These are phyloP conservation scores for Phytophthora chlamydospora DNA, from an alignment of 352 stramenopile species.

Conservation along the genomic window DNA sequence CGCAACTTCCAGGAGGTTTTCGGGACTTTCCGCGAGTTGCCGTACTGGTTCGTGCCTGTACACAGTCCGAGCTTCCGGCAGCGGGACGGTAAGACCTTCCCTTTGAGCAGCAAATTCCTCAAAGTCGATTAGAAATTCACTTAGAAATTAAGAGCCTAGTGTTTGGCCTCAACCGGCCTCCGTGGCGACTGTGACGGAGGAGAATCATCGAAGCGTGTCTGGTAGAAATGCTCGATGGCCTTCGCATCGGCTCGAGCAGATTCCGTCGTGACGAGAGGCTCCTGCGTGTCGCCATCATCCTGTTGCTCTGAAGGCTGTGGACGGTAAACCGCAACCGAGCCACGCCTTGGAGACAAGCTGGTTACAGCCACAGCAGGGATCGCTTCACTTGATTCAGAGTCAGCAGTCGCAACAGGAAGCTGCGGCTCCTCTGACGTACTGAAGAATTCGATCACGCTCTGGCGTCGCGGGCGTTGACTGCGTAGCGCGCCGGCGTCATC, in stretches of 20 bases:
- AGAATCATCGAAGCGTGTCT: slow-evolving; percentile 66
- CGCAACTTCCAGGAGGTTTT: slow-evolving; percentile 84
- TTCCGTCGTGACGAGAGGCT: background rate
- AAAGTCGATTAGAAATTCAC: slow-evolving; percentile 58
- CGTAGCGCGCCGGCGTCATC: slow-evolving; percentile 53
- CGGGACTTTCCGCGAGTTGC: slow-evolving; percentile 59
- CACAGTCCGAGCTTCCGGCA: slow-evolving; percentile 56
- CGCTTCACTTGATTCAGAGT: background rate
- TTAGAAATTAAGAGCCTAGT: slow-evolving; percentile 2
- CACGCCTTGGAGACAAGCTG: slow-evolving; percentile 9
- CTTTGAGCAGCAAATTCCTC: slow-evolving; percentile 53
- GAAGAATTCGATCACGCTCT: slow-evolving; percentile 68
- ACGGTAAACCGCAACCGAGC: slow-evolving; percentile 7
- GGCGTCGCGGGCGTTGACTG: slow-evolving; percentile 47
- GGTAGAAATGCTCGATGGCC: slow-evolving; percentile 58
- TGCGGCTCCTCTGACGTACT: slow-evolving; percentile 20
- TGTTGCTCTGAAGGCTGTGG: slow-evolving; percentile 5
- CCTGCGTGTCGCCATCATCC: slow-evolving; percentile 2
- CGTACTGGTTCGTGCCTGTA: slow-evolving; percentile 78
- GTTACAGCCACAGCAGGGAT: background rate
- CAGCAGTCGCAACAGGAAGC: background rate
- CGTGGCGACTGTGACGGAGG: slow-evolving; percentile 10
- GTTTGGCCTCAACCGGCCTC: slow-evolving; percentile 4
- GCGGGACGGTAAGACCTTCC: slow-evolving; percentile 55
- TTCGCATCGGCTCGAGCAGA: slow-evolving; percentile 24